Base-by-base conservation (phyloP, 192 early-diverging fungal genomes). In the Gryganskiella cystojenkinii region DNA sequence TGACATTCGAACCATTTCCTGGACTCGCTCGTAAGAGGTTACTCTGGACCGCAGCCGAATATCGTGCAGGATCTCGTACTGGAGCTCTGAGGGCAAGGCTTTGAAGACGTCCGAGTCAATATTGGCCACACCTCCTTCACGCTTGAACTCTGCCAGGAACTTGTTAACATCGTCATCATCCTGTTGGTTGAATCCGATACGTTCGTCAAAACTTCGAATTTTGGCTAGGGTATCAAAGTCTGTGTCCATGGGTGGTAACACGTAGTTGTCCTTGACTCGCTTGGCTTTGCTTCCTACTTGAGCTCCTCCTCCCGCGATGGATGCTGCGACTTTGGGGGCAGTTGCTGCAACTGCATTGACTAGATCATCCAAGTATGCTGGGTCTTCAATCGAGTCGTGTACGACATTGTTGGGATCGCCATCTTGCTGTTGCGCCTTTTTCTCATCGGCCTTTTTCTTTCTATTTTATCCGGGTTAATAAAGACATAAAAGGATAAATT, bases 1-100 rank as follows among this genome's bases (percentile, higher is more conserved):
- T 13, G 93, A 87, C 3, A 84, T 83, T 35, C 84, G 64, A 3
- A 92, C 49, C 92, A 99, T 94, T 42, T 86, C 78, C 54, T 89
- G 83, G 7, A 95, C 82, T 5, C 93, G 87, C 17, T 86, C 82
- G 65, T 88, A 90, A 14, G 92, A 92, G 0, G 94, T 91, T 61
- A 92, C 89, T 2, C 98, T 87, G 7, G 93, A 93, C 43, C 88
- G 88, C 13, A 86, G 80, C 59, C 95, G 95, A 17, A 97, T 84
- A 35, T 95, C 95, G n/a, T 92, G 85, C 25, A 99, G 88, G 45
- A 99, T 87, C 72, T 99, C 96, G 79, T 98, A 94, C 80, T 99
- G 98, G 19, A 91, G 79, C 63, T 97, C 95, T 0, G 89, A 70
- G 6, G 95, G 89, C 22, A 98, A 83, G 0, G 85, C 70, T 49